Conservation (phyloP, 306 rosid species). For the Nissolia schottii region DNA sequence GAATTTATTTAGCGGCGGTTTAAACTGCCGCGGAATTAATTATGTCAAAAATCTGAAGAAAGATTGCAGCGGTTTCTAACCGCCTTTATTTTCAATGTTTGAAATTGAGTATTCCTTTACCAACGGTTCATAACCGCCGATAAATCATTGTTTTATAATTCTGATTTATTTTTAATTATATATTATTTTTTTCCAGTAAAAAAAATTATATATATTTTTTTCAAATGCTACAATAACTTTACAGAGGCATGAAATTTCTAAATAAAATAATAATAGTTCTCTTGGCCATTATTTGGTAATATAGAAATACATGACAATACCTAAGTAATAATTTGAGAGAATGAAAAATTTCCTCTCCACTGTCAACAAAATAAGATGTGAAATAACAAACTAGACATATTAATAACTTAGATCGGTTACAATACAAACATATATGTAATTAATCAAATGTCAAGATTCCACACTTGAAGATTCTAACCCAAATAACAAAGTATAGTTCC, state of each 20-base stretch:
- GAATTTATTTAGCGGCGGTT: too few species aligned
- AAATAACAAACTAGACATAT: slow-evolving; percentile 5
- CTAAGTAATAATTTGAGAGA: slow-evolving; percentile 50
- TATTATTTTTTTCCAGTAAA: too few species aligned
- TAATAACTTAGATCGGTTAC: slow-evolving; percentile 29
- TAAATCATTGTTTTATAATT: too few species aligned
- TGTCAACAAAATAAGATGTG: slow-evolving; percentile 25
- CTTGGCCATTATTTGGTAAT: slow-evolving; percentile 16
- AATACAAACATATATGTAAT: slow-evolving; percentile 27
- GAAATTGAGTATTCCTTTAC: too few species aligned
- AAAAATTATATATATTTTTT: too few species aligned
- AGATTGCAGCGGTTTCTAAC: too few species aligned
- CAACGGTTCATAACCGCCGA: too few species aligned
- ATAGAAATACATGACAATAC: slow-evolving; percentile 23
- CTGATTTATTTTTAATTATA: too few species aligned
- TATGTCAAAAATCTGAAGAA: too few species aligned
- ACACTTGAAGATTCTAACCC: slow-evolving; percentile 20
- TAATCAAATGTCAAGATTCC: slow-evolving; percentile 32
- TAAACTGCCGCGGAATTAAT: too few species aligned
- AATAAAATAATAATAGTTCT: not conserved
- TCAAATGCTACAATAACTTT: too few species aligned
- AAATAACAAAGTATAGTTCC: slow-evolving; percentile 61
- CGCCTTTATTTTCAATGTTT: too few species aligned
- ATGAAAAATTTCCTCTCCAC: slow-evolving; percentile 83
- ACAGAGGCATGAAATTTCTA: not conserved